A percentile compares a stretch with the other conserved stretches of the same genome.
Evolutionary conservation across 2,329 filamentous ascomycete genomes (phyloP).

Genomic region (Trichoderma sp.): DNA sequence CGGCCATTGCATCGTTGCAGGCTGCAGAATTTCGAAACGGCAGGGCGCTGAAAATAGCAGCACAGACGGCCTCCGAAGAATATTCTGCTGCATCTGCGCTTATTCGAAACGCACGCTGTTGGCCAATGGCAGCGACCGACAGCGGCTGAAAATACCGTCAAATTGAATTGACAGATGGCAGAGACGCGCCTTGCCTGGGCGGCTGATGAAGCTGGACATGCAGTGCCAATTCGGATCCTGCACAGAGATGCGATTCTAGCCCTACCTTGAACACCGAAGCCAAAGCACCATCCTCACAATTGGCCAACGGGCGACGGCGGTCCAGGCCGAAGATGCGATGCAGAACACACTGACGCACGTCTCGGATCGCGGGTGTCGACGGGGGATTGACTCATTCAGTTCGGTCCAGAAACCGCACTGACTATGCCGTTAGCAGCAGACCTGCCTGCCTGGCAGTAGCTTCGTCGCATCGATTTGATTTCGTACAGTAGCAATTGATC

Average conservation of each 20-base stretch:
- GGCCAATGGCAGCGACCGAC: neutral
- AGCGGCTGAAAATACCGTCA: neutral
- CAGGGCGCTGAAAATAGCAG: slow-evolving; percentile 12
- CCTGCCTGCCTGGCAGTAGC: neutral
- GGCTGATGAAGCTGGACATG: slow-evolving; percentile 5
- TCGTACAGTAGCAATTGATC: neutral
- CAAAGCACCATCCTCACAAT: neutral
- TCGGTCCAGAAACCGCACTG: neutral
- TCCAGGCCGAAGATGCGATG: slow-evolving; percentile 6
- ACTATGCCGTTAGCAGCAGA: neutral
- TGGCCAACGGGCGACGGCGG: slow-evolving; percentile 12
- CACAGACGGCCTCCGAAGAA: neutral
- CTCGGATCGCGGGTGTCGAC: slow-evolving; percentile 12
- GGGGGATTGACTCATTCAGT: slow-evolving; percentile 8
- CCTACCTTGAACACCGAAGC: neutral
- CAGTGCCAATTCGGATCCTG: neutral
- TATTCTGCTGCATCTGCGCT: neutral
- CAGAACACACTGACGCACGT: slow-evolving; percentile 17
- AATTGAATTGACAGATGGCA: neutral
- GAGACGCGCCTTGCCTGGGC: neutral
- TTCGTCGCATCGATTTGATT: neutral
- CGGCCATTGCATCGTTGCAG: neutral
- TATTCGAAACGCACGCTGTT: slow-evolving; percentile 5
- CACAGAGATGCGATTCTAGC: neutral
- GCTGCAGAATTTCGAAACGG: slow-evolving; percentile 21